Percentiles rank a stretch among this genome's conserved stretches.
These are phyloP conservation scores for Pseudognaphalium luteoalbum DNA, from an alignment of 129 eudicot genomes.

Conservation along the genomic window DNA sequence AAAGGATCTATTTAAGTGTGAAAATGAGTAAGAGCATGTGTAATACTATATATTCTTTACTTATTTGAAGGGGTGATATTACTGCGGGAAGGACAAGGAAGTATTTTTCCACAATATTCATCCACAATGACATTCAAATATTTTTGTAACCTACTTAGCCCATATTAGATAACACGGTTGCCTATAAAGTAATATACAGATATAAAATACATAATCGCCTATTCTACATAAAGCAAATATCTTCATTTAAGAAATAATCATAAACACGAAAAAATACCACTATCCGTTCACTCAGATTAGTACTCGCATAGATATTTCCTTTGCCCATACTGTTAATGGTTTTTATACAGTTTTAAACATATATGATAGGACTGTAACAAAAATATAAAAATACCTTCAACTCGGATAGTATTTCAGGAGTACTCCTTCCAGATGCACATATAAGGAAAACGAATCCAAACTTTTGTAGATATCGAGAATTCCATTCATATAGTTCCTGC, in stretches of 20 bases:
- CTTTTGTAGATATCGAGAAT: conserved; percentile 58
- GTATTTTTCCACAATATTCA: neutral
- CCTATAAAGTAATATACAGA: neutral
- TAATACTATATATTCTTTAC: neutral
- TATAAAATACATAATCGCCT: neutral
- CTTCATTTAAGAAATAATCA: neutral
- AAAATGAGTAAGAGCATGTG: neutral
- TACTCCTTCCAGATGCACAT: conserved; percentile 87
- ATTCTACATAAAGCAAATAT: neutral
- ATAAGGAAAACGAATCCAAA: conserved; percentile 92
- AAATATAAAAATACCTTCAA: conserved; percentile 55
- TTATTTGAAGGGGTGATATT: neutral
- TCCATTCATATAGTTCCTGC: conserved; percentile 86
- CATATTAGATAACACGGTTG: neutral
- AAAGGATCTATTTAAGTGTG: neutral
- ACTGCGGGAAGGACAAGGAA: neutral
- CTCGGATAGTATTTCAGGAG: conserved; percentile 86
- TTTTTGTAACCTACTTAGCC: neutral
- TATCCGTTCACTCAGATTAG: neutral
- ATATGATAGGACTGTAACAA: neutral
- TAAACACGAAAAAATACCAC: neutral
- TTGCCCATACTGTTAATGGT: neutral
- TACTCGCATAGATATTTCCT: neutral
- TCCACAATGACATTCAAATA: neutral
- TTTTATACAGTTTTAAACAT: too few species aligned